A percentile compares a stretch with the other conserved stretches of the same genome.
phyloP scores from a whole-genome alignment of 768 basidiomycete species.

The Astraeus odoratus region DNA sequence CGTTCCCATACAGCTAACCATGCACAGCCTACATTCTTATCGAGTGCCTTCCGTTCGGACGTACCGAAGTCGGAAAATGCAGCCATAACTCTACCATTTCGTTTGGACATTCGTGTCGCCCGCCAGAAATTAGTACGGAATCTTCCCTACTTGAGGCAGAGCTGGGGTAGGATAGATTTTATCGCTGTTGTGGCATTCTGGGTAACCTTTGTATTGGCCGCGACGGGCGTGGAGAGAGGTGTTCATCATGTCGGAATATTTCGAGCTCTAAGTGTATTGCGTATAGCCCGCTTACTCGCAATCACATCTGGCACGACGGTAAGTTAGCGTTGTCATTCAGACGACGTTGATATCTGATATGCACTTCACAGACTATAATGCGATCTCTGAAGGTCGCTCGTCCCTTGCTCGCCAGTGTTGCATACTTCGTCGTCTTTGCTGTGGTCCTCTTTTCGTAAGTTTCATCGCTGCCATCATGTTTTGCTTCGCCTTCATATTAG shows the following conservation, averaged over 20 bases:
- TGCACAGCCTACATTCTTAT: slow-evolving; percentile 43
- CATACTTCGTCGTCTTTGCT: slow-evolving; percentile 89
- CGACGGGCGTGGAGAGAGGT: slow-evolving; percentile 61
- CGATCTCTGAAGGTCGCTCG: slow-evolving; percentile 85
- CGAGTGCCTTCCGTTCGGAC: slow-evolving; percentile 41
- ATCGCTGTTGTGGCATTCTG: slow-evolving; percentile 84
- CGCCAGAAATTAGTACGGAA: slow-evolving; percentile 55
- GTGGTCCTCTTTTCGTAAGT: slow-evolving; percentile 80
- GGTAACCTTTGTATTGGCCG: slow-evolving; percentile 70
- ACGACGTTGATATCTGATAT: slow-evolving; percentile 4
- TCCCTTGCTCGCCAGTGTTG: slow-evolving; percentile 83
- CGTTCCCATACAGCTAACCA: slow-evolving; percentile 39
- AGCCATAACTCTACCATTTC: slow-evolving; percentile 52
- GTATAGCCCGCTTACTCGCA: slow-evolving; percentile 75
- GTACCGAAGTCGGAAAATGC: slow-evolving; percentile 29
- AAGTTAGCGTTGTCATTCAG: slow-evolving; percentile 21
- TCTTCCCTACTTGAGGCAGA: slow-evolving; percentile 86
- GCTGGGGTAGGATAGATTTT: slow-evolving; percentile 88
- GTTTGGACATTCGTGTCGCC: slow-evolving; percentile 48
- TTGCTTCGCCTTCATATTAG: neutral
- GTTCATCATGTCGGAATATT: slow-evolving; percentile 77
- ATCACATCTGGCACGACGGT: slow-evolving; percentile 91
- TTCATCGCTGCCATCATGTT: neutral
- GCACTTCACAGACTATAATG: slow-evolving; percentile 62
- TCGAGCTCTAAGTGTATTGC: slow-evolving; percentile 79